Evolutionary conservation across 2,329 filamentous ascomycete species (phyloP).

Genomic region (Botrytis sinoallii): DNA sequence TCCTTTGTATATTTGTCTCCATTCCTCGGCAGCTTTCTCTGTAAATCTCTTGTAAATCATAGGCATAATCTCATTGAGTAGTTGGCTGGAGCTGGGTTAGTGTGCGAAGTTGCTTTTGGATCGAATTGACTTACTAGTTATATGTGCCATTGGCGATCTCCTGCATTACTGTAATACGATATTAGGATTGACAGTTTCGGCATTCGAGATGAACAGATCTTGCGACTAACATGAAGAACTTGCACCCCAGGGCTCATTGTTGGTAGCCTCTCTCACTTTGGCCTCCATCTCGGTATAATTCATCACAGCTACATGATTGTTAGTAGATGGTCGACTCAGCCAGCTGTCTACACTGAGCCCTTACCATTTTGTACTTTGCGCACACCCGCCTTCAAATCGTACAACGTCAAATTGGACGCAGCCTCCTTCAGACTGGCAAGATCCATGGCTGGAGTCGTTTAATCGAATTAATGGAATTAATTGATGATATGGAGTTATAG

Average conservation of each 20-base stretch:
- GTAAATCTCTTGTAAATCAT: conserved; percentile 99
- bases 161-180: conserved; percentile 62
- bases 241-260: conserved; percentile 90
- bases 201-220: conserved; percentile 5
- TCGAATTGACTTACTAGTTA: conserved; percentile 82
- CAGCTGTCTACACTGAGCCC: conserved; percentile 34
- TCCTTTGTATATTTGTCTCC: conserved; percentile 98
- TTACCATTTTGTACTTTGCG: conserved; percentile 76
- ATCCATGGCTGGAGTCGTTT: conserved; percentile 52
- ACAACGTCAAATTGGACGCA: conserved; percentile 69
- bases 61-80: conserved; percentile 98
- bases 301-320: conserved; percentile 60
- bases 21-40: conserved; percentile 96
- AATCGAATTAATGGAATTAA: not conserved
- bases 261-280: conserved; percentile 92
- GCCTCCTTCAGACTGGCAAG: conserved; percentile 65
- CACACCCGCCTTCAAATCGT: conserved; percentile 73
- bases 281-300: conserved; percentile 75
- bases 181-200: conserved; percentile 6
- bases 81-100: conserved; percentile 60
- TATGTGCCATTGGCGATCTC: conserved; percentile 98
- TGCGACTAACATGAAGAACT: conserved; percentile 22
- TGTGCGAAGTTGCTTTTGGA: conserved; percentile 24
- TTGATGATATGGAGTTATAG: conserved; percentile 10
- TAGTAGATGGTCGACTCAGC: conserved; percentile 27